Conservation (phyloP, 1,139 yeast genomes). For the Kluyveromyces marxianus region DNA sequence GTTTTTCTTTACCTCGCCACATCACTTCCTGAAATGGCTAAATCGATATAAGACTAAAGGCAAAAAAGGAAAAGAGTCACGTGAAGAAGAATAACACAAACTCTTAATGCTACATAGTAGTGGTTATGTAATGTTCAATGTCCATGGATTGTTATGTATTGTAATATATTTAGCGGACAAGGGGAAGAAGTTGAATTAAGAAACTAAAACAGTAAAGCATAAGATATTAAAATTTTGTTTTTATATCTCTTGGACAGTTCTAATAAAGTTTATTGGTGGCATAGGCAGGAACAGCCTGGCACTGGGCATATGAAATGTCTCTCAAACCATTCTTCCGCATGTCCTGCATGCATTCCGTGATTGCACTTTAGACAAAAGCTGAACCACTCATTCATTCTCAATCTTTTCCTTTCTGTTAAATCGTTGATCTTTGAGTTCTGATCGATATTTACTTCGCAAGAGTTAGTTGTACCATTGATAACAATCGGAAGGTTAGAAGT, state of each 20-base stretch:
- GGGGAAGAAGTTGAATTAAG: too few relatives aligned
- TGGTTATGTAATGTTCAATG: neutral
- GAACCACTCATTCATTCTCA: constrained; percentile 52
- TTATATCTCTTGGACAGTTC: neutral
- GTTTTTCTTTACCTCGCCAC: neutral
- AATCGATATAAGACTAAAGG: too few relatives aligned
- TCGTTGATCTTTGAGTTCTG: constrained; percentile 15
- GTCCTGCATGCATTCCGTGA: constrained; percentile 92
- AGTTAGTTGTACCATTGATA: constrained; percentile 22
- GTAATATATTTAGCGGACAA: too few relatives aligned
- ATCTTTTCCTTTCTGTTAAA: constrained; percentile 34
- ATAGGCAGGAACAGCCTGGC: constrained; percentile 82
- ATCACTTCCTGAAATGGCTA: constrained; percentile 4
- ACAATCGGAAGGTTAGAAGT: constrained; percentile 40
- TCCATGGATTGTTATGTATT: neutral
- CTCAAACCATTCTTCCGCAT: constrained; percentile 92
- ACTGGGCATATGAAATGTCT: constrained; percentile 87
- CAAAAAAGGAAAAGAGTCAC: neutral
- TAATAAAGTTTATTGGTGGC: constrained; percentile 36
- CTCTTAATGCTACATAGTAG: too few relatives aligned
- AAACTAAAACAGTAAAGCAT: too few relatives aligned
- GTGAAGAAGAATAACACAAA: neutral
- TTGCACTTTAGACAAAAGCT: constrained; percentile 85
- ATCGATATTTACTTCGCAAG: constrained; percentile 13
- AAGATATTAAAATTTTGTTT: neutral